Evolutionary conservation across 768 basidiomycete species (phyloP).

Genomic region (Tulasnella sp.): DNA sequence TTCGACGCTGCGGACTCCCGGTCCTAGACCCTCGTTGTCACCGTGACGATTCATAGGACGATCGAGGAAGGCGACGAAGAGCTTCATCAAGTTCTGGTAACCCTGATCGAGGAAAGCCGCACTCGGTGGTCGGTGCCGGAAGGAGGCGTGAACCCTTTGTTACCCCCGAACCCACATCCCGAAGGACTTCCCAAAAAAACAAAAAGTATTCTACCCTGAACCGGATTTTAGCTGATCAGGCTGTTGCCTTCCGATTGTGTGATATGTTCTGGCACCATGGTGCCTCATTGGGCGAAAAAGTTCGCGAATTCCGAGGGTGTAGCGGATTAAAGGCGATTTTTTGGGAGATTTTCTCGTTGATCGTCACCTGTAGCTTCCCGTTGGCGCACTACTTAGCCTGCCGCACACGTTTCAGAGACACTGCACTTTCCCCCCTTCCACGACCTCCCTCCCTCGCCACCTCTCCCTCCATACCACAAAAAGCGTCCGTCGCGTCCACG

Average conservation of each 20-base stretch:
- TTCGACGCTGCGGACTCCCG: background rate
- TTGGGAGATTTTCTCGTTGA: constrained; percentile 10
- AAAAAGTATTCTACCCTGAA: background rate
- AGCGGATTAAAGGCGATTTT: constrained; percentile 18
- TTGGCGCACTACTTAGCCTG: constrained; percentile 6
- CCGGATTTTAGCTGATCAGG: background rate
- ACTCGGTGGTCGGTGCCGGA: background rate
- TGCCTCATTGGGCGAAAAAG: background rate
- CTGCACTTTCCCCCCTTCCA: constrained; percentile 9
- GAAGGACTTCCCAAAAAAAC: background rate
- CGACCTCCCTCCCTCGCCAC: background rate
- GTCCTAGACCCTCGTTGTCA: background rate
- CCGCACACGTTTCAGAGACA: constrained; percentile 9
- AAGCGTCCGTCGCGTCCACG: background rate
- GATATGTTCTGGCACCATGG: background rate
- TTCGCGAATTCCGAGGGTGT: background rate
- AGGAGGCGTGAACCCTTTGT: constrained; percentile 9
- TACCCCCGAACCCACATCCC: background rate
- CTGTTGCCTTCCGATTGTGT: background rate
- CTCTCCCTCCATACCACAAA: constrained; percentile 4
- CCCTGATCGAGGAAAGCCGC: background rate
- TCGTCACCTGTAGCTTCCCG: constrained; percentile 4
- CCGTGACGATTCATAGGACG: background rate
- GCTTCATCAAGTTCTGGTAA: background rate
- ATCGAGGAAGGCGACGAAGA: background rate